Percentiles rank a stretch among this genome's conserved stretches.
These are phyloP conservation scores for Venturia pyrina DNA, from an alignment of 2,329 filamentous ascomycete species.

Conservation along the genomic window DNA sequence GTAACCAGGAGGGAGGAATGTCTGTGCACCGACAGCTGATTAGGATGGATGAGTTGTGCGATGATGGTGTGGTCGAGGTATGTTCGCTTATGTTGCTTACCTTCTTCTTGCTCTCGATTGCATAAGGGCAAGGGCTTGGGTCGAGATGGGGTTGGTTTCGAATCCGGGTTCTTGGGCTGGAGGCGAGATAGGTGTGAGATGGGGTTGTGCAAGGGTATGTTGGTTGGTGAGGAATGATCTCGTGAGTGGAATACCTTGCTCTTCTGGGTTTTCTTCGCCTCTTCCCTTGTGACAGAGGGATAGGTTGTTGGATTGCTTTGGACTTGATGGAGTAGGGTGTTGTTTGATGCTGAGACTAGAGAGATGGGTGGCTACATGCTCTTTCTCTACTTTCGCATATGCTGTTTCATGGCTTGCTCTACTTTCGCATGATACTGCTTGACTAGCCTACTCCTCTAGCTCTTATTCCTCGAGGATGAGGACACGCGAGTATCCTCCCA, in stretches of 20 bases:
- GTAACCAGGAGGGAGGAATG: neutral
- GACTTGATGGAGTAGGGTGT: neutral
- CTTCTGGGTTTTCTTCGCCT: neutral
- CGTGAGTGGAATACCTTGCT: neutral
- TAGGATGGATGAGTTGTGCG: neutral
- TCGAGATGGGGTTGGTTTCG: neutral
- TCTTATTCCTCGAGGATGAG: neutral
- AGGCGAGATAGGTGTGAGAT: slow-evolving; percentile 1
- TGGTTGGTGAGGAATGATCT: neutral
- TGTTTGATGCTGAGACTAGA: neutral
- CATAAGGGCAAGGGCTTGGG: neutral
- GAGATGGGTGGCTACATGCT: neutral
- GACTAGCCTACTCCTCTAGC: neutral
- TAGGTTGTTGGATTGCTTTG: neutral
- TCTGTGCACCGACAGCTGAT: neutral
- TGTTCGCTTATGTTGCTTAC: neutral
- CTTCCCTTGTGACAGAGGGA: neutral
- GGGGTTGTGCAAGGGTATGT: neutral
- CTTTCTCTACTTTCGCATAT: neutral
- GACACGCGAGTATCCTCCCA: neutral
- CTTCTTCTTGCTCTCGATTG: neutral
- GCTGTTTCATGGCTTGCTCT: neutral
- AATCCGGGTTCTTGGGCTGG: neutral
- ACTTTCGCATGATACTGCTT: neutral
- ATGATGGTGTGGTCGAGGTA: too few relatives aligned